These are phyloP conservation scores for Rhodofomes roseus DNA, from an alignment of 1,284 basidiomycete genomes.

Conservation along the genomic window DNA sequence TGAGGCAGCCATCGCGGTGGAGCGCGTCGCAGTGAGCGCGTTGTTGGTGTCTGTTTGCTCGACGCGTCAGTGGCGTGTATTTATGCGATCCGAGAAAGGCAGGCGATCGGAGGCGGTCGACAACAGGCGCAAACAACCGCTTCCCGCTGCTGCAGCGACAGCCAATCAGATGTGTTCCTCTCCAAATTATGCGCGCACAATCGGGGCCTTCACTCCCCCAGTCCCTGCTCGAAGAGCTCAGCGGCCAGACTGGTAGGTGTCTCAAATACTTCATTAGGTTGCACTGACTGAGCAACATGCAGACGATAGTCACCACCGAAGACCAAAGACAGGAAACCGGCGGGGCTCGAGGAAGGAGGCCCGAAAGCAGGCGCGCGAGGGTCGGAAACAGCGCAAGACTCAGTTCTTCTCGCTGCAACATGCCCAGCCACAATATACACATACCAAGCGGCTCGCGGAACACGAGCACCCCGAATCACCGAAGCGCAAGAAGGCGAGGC, in stretches of 20 bases:
- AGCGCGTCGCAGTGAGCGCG: background rate
- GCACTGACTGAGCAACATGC: background rate
- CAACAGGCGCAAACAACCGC: conserved; percentile 13
- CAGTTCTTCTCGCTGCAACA: conserved; percentile 41
- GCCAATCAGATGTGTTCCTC: conserved; percentile 9
- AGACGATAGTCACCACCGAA: conserved; percentile 14
- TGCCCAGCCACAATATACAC: conserved; percentile 17
- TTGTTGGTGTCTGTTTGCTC: conserved; percentile 6
- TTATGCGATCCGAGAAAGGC: background rate
- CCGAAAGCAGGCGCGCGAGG: conserved; percentile 56
- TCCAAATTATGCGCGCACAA: conserved; percentile 21
- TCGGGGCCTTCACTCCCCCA: conserved; percentile 27
- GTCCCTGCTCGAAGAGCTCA: conserved; percentile 29
- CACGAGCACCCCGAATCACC: conserved; percentile 40
- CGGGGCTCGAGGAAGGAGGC: conserved; percentile 55
- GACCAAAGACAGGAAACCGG: conserved; percentile 17
- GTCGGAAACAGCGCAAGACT: conserved; percentile 57
- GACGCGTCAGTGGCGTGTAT: conserved; percentile 4
- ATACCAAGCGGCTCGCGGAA: conserved; percentile 29
- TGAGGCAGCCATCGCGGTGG: background rate
- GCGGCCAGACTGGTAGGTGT: conserved; percentile 12
- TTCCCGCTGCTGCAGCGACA: background rate
- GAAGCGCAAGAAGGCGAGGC: conserved; percentile 41
- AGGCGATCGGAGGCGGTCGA: conserved; percentile 1
- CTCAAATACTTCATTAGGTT: background rate